phyloP scores from a whole-genome alignment of 164 flowering plant species.

The Dillenia suffruticosa region DNA sequence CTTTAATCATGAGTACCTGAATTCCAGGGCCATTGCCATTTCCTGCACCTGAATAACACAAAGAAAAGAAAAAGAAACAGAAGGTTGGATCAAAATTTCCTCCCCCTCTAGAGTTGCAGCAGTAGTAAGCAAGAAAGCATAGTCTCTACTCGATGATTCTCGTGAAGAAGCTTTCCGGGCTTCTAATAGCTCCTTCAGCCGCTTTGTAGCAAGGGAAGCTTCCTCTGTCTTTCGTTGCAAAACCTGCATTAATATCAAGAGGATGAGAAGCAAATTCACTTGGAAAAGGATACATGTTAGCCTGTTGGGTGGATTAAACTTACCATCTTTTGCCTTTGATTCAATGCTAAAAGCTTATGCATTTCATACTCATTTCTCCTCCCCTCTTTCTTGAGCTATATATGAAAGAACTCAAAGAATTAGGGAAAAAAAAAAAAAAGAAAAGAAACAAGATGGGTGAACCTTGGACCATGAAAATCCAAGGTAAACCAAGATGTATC shows the following conservation, averaged over 20 bases:
- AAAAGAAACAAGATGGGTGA: background rate
- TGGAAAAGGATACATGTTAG: background rate
- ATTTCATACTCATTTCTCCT: conserved; percentile 97
- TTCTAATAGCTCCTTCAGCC: conserved; percentile 89
- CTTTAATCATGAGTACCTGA: conserved; percentile 49
- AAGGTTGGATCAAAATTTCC: too few species aligned
- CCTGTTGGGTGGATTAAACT: background rate
- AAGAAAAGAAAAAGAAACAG: background rate
- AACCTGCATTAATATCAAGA: conserved; percentile 44
- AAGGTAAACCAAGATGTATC: background rate
- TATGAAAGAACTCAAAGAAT: conserved; percentile 4
- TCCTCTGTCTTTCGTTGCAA: conserved; percentile 97
- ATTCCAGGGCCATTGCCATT: conserved; percentile 61
- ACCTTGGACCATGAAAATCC: background rate
- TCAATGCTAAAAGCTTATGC: conserved; percentile 92
- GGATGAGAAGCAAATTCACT: background rate
- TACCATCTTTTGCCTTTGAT: conserved; percentile 98
- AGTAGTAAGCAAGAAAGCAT: background rate
- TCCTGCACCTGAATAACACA: conserved; percentile 41
- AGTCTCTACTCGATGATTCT: conserved; percentile 40
- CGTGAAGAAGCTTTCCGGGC: conserved; percentile 80
- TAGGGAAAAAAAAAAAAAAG: too few species aligned
- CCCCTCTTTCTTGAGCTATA: conserved; percentile 96
- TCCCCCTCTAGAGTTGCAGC: too few species aligned
- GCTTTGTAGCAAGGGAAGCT: conserved; percentile 88